These are phyloP conservation scores for Alisma plantagoaquatica DNA, from an alignment of 106 monocot species.

Conservation along the genomic window DNA sequence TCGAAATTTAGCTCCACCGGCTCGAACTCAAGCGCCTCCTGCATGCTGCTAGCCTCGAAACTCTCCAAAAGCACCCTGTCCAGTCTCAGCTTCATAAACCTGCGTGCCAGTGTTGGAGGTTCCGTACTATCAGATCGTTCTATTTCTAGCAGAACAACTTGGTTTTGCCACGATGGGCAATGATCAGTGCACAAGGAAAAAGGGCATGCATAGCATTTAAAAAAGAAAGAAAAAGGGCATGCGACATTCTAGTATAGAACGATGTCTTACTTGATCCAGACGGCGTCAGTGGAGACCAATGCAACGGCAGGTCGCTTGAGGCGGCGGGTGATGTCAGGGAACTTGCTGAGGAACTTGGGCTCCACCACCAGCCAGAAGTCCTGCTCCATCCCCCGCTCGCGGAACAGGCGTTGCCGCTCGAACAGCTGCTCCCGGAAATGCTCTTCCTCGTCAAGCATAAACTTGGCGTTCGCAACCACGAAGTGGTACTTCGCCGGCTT, in stretches of 20 bases:
- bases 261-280: constrained; percentile 72
- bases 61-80: constrained; percentile 61
- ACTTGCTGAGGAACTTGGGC: constrained; percentile 83
- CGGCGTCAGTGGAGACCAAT: constrained; percentile 60
- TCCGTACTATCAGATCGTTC: not conserved
- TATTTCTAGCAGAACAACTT: not conserved
- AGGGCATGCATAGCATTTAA: not conserved
- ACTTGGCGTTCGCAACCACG: constrained; percentile 78
- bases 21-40: constrained; percentile 53
- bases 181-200: not conserved
- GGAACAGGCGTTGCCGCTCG: constrained; percentile 39
- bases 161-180: no score
- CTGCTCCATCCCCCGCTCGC: constrained; percentile 59
- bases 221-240: no score
- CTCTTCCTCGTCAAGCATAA: constrained; percentile 92
- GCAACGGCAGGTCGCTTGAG: constrained; percentile 72
- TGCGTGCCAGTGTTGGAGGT: constrained; percentile 21
- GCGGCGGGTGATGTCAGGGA: constrained; percentile 56
- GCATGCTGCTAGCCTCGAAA: constrained; percentile 43
- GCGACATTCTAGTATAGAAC: no score
- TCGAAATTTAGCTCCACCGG: constrained; percentile 57
- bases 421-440: constrained; percentile 65
- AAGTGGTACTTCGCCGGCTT: constrained; percentile 51
- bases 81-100: constrained; percentile 88
- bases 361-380: constrained; percentile 83